These are phyloP conservation scores for Stagonosporopsis vannaccii DNA, from an alignment of 2,329 filamentous ascomycete genomes.

Conservation along the genomic window DNA sequence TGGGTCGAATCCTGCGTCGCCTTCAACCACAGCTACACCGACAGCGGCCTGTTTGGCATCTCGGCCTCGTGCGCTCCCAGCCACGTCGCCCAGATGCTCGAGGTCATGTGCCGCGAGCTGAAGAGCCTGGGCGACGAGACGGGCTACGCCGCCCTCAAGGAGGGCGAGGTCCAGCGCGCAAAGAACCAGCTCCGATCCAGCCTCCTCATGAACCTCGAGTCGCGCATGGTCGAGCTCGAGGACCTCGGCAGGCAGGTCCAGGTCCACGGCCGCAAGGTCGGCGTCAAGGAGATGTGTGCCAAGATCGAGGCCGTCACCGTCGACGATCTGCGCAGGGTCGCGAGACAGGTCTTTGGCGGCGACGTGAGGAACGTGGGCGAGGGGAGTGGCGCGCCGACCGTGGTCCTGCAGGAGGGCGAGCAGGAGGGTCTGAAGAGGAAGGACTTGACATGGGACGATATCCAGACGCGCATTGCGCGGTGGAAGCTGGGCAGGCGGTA, in stretches of 20 bases:
- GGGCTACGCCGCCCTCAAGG: conserved; percentile 75
- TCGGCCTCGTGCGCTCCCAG: conserved; percentile 83
- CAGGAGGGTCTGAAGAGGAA: conserved; percentile 72
- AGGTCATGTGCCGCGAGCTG: conserved; percentile 93
- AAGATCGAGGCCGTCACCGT: conserved; percentile 85
- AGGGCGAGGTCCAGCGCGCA: conserved; percentile 83
- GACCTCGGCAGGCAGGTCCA: conserved; percentile 94
- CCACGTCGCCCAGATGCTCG: conserved; percentile 82
- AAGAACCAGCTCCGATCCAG: conserved; percentile 95
- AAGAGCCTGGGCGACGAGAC: conserved; percentile 77
- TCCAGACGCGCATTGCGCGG: conserved; percentile 82
- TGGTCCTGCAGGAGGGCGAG: conserved; percentile 91
- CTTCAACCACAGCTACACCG: conserved; percentile 97
- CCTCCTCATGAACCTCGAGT: conserved; percentile 97
- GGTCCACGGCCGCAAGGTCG: conserved; percentile 92
- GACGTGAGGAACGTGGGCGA: conserved; percentile 74
- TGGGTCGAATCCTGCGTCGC: conserved; percentile 97
- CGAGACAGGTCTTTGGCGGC: conserved; percentile 78
- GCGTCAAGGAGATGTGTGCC: conserved; percentile 90
- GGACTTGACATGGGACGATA: conserved; percentile 82
- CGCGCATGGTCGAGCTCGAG: conserved; percentile 95
- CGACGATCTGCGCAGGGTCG: conserved; percentile 81
- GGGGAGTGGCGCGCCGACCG: conserved; percentile 88
- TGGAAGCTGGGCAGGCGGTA: conserved; percentile 77
- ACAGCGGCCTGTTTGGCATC: conserved; percentile 95